Conservation (phyloP, 345 rosid species). For the Alliaria petiolata region DNA sequence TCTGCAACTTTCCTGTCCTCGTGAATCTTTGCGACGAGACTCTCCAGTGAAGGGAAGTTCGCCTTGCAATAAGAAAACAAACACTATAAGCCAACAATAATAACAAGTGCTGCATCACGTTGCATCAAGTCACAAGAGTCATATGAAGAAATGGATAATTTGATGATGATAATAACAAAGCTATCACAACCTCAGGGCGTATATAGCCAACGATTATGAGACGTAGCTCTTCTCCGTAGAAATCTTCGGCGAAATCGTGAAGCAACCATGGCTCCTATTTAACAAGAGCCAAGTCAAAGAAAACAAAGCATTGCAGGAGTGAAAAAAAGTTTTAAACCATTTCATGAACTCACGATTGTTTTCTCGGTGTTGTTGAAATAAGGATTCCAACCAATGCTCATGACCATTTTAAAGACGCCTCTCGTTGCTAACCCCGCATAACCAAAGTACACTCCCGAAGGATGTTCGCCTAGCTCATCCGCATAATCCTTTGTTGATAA, state of each 20-base stretch:
- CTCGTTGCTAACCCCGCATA: conserved; percentile 73
- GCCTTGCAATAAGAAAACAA: conserved; percentile 38
- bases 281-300: not conserved
- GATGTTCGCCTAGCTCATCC: conserved; percentile 55
- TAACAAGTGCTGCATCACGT: not conserved
- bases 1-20: conserved; percentile 68
- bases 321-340: not conserved
- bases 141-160: no score
- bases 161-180: not conserved
- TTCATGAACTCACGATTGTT: conserved; percentile 63
- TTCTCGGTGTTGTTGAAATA: conserved; percentile 81
- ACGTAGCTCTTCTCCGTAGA: conserved; percentile 80
- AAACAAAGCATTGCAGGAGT: not conserved
- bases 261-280: conserved; percentile 94
- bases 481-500: conserved; percentile 67
- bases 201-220: conserved; percentile 84
- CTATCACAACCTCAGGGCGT: conserved; percentile 90
- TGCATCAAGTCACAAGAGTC: no score
- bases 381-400: conserved; percentile 97
- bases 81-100: not conserved
- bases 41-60: conserved; percentile 71
- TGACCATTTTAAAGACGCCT: conserved; percentile 84
- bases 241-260: conserved; percentile 74
- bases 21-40: conserved; percentile 66
- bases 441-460: conserved; percentile 92